These are phyloP conservation scores for Nematodospora anomalae DNA, from an alignment of 1,139 yeast genomes.

Conservation along the genomic window DNA sequence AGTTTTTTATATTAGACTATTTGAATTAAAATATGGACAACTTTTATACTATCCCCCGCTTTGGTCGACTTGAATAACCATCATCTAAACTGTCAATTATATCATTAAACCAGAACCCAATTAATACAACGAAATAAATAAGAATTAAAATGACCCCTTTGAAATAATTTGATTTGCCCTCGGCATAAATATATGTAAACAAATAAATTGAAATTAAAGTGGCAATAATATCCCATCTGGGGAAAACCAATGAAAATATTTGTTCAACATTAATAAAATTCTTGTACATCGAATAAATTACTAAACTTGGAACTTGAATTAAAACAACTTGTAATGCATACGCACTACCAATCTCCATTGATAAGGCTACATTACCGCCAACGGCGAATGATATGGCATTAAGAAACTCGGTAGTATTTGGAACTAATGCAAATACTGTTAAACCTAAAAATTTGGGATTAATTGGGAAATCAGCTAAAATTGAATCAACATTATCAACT, in stretches of 20 bases:
- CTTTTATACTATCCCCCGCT: not conserved
- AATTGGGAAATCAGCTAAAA: slow-evolving; percentile 70
- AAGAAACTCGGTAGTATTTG: slow-evolving; percentile 93
- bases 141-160: slow-evolving; percentile 89
- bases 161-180: slow-evolving; percentile 94
- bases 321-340: slow-evolving; percentile 96
- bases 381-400: slow-evolving; percentile 97
- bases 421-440: slow-evolving; percentile 93
- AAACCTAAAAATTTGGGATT: slow-evolving; percentile 90
- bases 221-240: slow-evolving; percentile 93
- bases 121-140: slow-evolving; percentile 70
- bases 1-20: slow-evolving; percentile 19
- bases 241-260: slow-evolving; percentile 84
- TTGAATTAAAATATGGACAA: not conserved
- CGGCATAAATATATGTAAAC: slow-evolving; percentile 93
- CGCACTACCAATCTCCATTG: slow-evolving; percentile 98
- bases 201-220: slow-evolving; percentile 82
- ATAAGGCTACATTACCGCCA: slow-evolving; percentile 91
- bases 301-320: slow-evolving; percentile 89
- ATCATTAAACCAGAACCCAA: slow-evolving; percentile 77
- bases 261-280: slow-evolving; percentile 37
- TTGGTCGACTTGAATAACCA: slow-evolving; percentile 20
- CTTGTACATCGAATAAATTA: slow-evolving; percentile 65
- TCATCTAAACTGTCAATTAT: slow-evolving; percentile 38
- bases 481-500: slow-evolving; percentile 92